A percentile compares a stretch with the other conserved stretches of the same genome.
These are phyloP conservation scores for Cyclocybe aegerita DNA, from an alignment of 768 basidiomycete genomes.

Conservation along the genomic window DNA sequence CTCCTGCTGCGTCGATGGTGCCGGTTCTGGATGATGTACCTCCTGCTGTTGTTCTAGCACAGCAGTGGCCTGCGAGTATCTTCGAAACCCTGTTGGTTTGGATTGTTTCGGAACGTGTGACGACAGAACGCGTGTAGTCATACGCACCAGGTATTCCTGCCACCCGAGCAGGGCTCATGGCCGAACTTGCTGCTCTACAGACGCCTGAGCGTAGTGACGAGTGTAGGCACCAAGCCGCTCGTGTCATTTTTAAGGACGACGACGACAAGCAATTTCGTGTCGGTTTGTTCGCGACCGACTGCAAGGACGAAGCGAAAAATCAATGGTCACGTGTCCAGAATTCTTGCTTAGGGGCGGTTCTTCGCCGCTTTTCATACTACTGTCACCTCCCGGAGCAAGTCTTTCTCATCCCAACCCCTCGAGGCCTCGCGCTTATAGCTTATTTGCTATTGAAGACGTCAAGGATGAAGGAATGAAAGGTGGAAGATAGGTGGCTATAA, in stretches of 20 bases:
- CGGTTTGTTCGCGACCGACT: slow-evolving; percentile 5
- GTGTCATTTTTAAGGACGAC: slow-evolving; percentile 23
- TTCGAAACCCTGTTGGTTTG: slow-evolving; percentile 17
- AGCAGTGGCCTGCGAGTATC: slow-evolving; percentile 24
- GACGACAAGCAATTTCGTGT: neutral
- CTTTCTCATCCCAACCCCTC: neutral
- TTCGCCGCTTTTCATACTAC: too few relatives aligned
- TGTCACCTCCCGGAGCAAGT: neutral
- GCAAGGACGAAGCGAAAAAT: slow-evolving; percentile 9
- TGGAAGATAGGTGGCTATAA: too few relatives aligned
- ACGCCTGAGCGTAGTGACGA: slow-evolving; percentile 18
- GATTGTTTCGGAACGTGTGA: slow-evolving; percentile 12
- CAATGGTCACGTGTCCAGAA: neutral
- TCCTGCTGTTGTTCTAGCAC: slow-evolving; percentile 21
- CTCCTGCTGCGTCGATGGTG: slow-evolving; percentile 1
- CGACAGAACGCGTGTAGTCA: slow-evolving; percentile 5
- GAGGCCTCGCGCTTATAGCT: neutral
- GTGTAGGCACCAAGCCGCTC: slow-evolving; percentile 24
- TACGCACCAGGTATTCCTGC: slow-evolving; percentile 14
- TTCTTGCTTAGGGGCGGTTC: neutral
- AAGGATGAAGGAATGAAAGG: neutral
- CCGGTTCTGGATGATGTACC: slow-evolving; percentile 1
- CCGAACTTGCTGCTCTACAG: slow-evolving; percentile 4
- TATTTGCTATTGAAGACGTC: neutral
- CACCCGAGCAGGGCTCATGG: slow-evolving; percentile 7